Conservation (phyloP, 2,329 filamentous ascomycete species). For the Sporothrix inflata region DNA sequence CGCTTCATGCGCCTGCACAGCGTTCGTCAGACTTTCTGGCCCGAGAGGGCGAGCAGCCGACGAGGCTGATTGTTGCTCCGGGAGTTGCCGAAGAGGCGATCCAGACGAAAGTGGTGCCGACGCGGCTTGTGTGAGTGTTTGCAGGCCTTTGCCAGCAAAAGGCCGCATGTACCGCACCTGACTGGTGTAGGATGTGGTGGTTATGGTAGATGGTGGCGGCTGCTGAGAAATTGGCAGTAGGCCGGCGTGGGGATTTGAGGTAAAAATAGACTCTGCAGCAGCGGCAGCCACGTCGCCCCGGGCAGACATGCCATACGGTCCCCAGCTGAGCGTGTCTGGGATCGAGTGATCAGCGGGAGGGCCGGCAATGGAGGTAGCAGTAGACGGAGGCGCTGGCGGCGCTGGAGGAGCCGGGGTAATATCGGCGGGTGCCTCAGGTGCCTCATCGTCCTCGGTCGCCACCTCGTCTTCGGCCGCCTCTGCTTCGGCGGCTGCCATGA, state of each 20-base stretch:
- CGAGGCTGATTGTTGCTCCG: background rate
- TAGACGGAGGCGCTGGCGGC: constrained; percentile 28
- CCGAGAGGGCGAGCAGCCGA: constrained; percentile 5
- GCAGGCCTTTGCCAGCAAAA: constrained; percentile 59
- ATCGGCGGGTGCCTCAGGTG: background rate
- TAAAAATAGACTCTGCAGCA: constrained; percentile 39
- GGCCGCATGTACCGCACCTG: constrained; percentile 56
- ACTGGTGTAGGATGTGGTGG: constrained; percentile 53
- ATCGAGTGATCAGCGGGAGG: constrained; percentile 48
- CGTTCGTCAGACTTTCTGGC: constrained; percentile 50
- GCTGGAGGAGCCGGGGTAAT: constrained; percentile 31
- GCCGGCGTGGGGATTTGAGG: constrained; percentile 50
- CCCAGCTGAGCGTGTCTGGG: constrained; percentile 61
- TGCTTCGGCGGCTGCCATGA: background rate
- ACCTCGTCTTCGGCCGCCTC: background rate
- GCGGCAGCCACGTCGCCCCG: constrained; percentile 42
- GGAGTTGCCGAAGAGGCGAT: background rate
- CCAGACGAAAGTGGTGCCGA: constrained; percentile 45
- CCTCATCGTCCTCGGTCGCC: constrained; percentile 1
- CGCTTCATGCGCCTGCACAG: constrained; percentile 63
- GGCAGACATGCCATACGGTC: constrained; percentile 48
- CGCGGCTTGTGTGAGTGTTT: constrained; percentile 52
- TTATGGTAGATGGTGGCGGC: constrained; percentile 52
- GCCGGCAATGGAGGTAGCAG: constrained; percentile 31
- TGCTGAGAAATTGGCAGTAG: constrained; percentile 42